Evolutionary conservation across 1,139 yeast genomes (phyloP), one percentile per base, ranked within the genome.

Genomic region (Debaryomyces singareniensis): DNA sequence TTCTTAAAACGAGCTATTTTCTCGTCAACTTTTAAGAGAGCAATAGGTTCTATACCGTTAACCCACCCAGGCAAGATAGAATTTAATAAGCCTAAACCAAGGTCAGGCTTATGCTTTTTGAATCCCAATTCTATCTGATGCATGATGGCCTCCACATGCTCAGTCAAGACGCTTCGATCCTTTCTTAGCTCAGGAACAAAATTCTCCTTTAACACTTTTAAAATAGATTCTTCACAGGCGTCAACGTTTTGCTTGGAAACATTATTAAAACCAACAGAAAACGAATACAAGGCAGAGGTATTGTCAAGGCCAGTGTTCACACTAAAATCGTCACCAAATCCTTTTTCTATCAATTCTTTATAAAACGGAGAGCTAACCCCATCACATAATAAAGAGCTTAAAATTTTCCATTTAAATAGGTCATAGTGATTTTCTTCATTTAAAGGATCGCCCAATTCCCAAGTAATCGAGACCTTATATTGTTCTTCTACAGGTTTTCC

Each of bases 321-420:
- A 0, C 93, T 66, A 52, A 81, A 91, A 44, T 91, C 97, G 29
- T 84, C 77, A 25, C 94, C 97, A 27, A 78, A 55, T 2, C 93
- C 94, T 6, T 81, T 60, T 52, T 91, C 98, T 36, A 91, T 82
- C 35, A 91, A 64, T 15, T 75, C 75, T 54, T 87, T 86, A 54
- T 89, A 85, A 33, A 91, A 68, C 5, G 95, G 91, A 7, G 97
- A 82, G 10, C 91, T 81, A 48, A 89, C 97, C 1, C 98, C 97
- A 51, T 86, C 96, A 44, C 83, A 74, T 23, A 93, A 61, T 35
- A 93, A 61, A 12, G 79, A 74, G 15, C 84, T 75, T 29, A 89
- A 61, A 5, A 89, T 62, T 36, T 78, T 81, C 71, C 91, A 67
- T 29, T 84, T 68, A 51, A 89, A 83, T 0, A 86, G 63, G 31